A percentile compares a stretch with the other conserved stretches of the same genome.
phyloP scores from a whole-genome alignment of 2,329 filamentous ascomycete genomes.

The Fusarium sacchari region DNA sequence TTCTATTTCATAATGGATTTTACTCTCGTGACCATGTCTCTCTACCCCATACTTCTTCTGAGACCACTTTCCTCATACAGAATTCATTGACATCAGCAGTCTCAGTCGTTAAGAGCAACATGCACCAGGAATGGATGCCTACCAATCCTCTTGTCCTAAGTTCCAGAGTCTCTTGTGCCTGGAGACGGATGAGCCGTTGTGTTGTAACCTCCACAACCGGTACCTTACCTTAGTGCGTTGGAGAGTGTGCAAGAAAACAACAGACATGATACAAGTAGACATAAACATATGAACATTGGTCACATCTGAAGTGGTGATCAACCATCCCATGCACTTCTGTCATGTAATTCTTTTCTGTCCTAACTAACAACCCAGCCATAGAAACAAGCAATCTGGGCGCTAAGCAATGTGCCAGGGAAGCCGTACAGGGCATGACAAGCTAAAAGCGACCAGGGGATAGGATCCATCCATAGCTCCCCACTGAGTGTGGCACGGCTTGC shows the following conservation, averaged over 20 bases:
- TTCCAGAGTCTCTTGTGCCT: constrained; percentile 15
- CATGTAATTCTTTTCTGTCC: constrained; percentile 12
- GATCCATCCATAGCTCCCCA: not conserved
- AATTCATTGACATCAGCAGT: constrained; percentile 2
- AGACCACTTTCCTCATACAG: constrained; percentile 20
- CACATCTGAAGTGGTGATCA: fast-evolving
- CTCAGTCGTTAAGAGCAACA: constrained; percentile 17
- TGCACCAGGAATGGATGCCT: not conserved
- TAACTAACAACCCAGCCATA: not conserved
- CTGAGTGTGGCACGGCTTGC: constrained; percentile 9
- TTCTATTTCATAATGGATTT: constrained; percentile 25
- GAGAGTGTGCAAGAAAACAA: not conserved
- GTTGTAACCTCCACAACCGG: constrained; percentile 12
- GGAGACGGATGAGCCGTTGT: constrained; percentile 4
- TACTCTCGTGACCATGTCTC: constrained; percentile 11
- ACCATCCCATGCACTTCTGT: not conserved
- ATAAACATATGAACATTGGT: not conserved
- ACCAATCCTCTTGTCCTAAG: not conserved
- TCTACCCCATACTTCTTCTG: constrained; percentile 6
- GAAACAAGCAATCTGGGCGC: constrained; percentile 9
- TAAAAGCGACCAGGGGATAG: constrained; percentile 13
- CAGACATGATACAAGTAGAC: constrained; percentile 1
- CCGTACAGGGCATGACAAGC: not conserved
- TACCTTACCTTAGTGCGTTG: constrained; percentile 27
- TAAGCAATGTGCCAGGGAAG: not conserved